Evolutionary conservation across 768 basidiomycete genomes (phyloP), one percentile per base, ranked within the genome.

Genomic region (Pholiota molesta): DNA sequence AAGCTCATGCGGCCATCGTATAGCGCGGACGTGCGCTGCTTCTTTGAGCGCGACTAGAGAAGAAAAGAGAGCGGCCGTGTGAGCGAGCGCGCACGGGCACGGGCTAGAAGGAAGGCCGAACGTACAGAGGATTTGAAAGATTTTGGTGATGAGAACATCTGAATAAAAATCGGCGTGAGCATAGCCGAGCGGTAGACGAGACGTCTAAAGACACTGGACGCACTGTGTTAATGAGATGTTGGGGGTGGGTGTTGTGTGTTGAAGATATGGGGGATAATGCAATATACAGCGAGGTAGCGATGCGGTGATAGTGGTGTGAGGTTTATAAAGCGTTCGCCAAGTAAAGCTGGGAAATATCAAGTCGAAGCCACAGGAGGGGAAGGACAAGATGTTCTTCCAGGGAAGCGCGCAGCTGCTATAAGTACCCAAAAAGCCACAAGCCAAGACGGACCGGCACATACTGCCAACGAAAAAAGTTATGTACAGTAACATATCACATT

Each of bases 1-100:
- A 68, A 68, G 63, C 71, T 72, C 65, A 65, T 65, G 31, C 74
- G 47, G 52, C 73, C 59, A 67, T 70, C 66, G 64, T 69, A 59
- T 60, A 72, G 52, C 39, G 72, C 65, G 54, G 70, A 53, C 9
- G 65, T 29, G 52, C 26, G 59, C 4, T 57, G 52, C 56, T 61
- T 64, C 47, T 57, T 60, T 52, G 66, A 63, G 54, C 61, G 64
- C 58, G 61, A 63, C 63, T 64, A 59, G 11, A 54, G 16, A 26
- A 60, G 23, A 44, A 60, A 52, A 13, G 45, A 33, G 31, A 31
- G 31, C 14, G 13, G 45, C 59, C 60, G 62, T 61, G 62, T 68
- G 56, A 65, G 67, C 26, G 19, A 59, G 23, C 23, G 47, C 47
- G 23, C 59, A 19, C 45, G 54, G 19, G 26, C 44, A 61, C 52